Evolutionary conservation across 176 grass and related monocot genomes (phyloP).

Genomic region (Hordeum marinum): DNA sequence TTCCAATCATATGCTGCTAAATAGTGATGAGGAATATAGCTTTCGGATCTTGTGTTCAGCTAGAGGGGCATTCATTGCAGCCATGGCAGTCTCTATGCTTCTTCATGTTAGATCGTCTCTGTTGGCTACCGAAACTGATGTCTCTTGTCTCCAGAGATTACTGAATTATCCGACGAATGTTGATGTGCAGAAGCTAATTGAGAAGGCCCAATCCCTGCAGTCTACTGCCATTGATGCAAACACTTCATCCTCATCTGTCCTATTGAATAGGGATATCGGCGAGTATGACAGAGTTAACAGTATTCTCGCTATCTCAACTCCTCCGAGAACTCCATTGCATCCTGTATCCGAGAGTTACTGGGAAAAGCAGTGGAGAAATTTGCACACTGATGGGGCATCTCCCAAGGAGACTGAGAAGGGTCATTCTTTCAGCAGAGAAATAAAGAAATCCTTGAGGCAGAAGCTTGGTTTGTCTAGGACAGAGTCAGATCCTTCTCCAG

Average conservation of each 20-base stretch:
- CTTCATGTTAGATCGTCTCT: conserved; percentile 84
- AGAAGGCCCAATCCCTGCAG: conserved; percentile 71
- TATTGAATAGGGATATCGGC: conserved; percentile 35
- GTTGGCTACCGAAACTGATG: conserved; percentile 77
- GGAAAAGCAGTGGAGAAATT: conserved; percentile 92
- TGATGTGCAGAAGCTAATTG: conserved; percentile 69
- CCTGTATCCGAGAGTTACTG: conserved; percentile 71
- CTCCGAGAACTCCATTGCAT: conserved; percentile 54
- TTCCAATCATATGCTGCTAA: conserved; percentile 51
- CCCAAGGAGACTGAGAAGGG: conserved; percentile 38
- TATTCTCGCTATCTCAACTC: conserved; percentile 43
- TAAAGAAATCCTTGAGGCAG: conserved; percentile 50
- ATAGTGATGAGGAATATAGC: conserved; percentile 43
- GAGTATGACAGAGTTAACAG: conserved; percentile 39
- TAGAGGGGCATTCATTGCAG: conserved; percentile 86
- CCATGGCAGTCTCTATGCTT: conserved; percentile 92
- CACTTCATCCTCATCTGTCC: conserved; percentile 26
- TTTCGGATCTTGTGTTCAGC: conserved; percentile 74
- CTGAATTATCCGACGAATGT: conserved; percentile 77
- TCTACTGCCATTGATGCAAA: conserved; percentile 70
- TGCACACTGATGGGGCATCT: conserved; percentile 55
- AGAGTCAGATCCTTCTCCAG: conserved; percentile 60
- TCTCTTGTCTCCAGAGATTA: conserved; percentile 74
- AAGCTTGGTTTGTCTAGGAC: conserved; percentile 64
- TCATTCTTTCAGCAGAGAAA: conserved; percentile 24